phyloP scores from a whole-genome alignment of 495 filamentous ascomycete genomes.

The Wilcoxina mikolae region DNA sequence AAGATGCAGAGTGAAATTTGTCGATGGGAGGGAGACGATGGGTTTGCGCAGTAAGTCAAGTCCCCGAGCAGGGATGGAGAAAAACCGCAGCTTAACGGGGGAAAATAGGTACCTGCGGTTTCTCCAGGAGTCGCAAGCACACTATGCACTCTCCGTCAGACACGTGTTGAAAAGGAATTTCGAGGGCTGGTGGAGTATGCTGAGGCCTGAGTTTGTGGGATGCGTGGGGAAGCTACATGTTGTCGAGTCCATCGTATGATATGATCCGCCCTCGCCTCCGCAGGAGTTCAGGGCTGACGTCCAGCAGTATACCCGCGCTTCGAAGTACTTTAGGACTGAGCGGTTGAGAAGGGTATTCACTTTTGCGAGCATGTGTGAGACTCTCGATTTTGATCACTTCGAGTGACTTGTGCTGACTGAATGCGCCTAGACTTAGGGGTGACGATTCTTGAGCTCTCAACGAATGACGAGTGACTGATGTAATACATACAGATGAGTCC shows the following conservation, averaged over 20 bases:
- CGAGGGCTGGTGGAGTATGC: conserved; percentile 38
- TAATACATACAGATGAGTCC: conserved; percentile 45
- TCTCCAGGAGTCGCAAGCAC: conserved; percentile 45
- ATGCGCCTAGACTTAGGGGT: conserved; percentile 53
- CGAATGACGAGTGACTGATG: background rate
- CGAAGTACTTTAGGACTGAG: conserved; percentile 51
- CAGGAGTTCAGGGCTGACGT: background rate
- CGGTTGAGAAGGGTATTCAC: conserved; percentile 51
- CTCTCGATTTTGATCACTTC: too few relatives aligned
- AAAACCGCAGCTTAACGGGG: background rate
- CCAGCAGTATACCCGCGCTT: conserved; percentile 30
- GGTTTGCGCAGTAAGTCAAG: conserved; percentile 38
- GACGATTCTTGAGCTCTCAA: background rate
- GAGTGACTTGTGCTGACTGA: too few relatives aligned
- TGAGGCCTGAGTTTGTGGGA: conserved; percentile 37
- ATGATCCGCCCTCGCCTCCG: background rate
- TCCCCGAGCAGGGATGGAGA: background rate
- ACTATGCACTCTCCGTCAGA: conserved; percentile 47
- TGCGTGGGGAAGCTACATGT: conserved; percentile 42
- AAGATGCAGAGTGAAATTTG: conserved; percentile 54
- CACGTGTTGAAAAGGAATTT: conserved; percentile 52
- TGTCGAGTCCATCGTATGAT: conserved; percentile 45
- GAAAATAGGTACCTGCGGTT: conserved; percentile 36
- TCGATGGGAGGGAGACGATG: conserved; percentile 48
- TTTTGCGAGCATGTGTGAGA: conserved; percentile 65